These are phyloP conservation scores for Boletus insuetus DNA, from an alignment of 768 basidiomycete species.

Conservation along the genomic window DNA sequence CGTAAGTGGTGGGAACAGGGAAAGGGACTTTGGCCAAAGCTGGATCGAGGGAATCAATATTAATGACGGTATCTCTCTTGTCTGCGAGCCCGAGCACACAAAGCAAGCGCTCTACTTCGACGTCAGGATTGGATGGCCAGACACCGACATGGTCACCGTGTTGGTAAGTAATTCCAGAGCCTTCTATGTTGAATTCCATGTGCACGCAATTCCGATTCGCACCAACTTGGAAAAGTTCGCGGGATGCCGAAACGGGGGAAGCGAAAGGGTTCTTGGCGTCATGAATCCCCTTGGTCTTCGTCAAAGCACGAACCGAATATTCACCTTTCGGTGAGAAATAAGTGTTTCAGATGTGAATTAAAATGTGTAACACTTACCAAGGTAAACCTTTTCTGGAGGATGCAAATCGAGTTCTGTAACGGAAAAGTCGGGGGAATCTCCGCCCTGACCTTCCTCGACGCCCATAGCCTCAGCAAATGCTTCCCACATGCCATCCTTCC, in stretches of 20 bases:
- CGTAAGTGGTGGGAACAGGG: constrained; percentile 95
- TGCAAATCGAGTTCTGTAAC: constrained; percentile 80
- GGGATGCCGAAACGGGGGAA: constrained; percentile 71
- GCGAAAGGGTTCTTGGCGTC: constrained; percentile 98
- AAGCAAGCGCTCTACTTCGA: constrained; percentile 88
- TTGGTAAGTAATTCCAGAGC: constrained; percentile 97
- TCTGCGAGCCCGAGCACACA: constrained; percentile 79
- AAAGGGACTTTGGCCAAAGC: constrained; percentile 98
- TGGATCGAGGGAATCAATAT: constrained; percentile 96
- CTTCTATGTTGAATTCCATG: constrained; percentile 90
- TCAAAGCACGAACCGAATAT: constrained; percentile 91
- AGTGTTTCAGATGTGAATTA: neutral
- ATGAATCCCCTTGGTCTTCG: constrained; percentile 92
- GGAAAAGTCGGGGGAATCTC: constrained; percentile 90
- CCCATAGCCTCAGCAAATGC: constrained; percentile 77
- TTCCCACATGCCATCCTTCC: constrained; percentile 98
- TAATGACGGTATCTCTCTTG: constrained; percentile 80
- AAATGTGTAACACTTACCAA: constrained; percentile 53
- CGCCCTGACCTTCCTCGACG: constrained; percentile 95
- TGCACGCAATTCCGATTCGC: constrained; percentile 90
- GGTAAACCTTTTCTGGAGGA: constrained; percentile 87
- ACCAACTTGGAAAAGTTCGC: constrained; percentile 78
- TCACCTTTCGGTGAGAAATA: constrained; percentile 54
- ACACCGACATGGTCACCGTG: constrained; percentile 98
- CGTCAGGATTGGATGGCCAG: constrained; percentile 93